A percentile compares a stretch with the other conserved stretches of the same genome.
phyloP scores from a whole-genome alignment of 2,329 filamentous ascomycete species.

The Alternaria brassicicola region DNA sequence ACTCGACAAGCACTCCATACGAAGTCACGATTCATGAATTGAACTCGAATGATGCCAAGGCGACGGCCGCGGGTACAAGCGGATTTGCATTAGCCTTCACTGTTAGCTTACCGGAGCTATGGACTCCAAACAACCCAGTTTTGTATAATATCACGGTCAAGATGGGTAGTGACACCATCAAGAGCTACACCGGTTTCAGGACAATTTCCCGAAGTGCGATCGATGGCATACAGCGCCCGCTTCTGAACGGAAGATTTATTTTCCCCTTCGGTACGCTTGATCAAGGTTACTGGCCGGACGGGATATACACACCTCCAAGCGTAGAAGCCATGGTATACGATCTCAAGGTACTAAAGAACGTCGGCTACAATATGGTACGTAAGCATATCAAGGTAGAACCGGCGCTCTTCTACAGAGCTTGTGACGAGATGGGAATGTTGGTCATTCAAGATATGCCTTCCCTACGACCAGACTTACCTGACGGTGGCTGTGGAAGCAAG shows the following conservation, averaged over 20 bases:
- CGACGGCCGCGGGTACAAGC: conserved; percentile 53
- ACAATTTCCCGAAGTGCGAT: conserved; percentile 64
- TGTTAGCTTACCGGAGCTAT: conserved; percentile 63
- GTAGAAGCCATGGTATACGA: conserved; percentile 72
- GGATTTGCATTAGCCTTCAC: conserved; percentile 62
- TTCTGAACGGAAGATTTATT: conserved; percentile 71
- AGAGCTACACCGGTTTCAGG: conserved; percentile 72
- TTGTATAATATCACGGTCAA: conserved; percentile 69
- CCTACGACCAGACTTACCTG: conserved; percentile 44
- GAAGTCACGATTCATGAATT: conserved; percentile 49
- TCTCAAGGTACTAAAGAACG: conserved; percentile 65
- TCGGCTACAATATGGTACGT: conserved; percentile 73
- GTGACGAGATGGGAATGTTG: conserved; percentile 68
- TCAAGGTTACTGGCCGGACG: conserved; percentile 75
- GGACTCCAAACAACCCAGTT: conserved; percentile 67
- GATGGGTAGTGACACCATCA: conserved; percentile 59
- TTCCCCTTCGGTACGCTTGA: conserved; percentile 73
- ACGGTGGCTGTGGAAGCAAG: conserved; percentile 16
- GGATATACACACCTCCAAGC: conserved; percentile 68
- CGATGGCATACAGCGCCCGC: conserved; percentile 64
- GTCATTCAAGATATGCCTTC: conserved; percentile 77
- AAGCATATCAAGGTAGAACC: conserved; percentile 76
- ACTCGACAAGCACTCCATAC: conserved; percentile 44
- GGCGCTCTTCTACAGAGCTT: conserved; percentile 70
- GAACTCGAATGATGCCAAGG: conserved; percentile 49